These are phyloP conservation scores for Comarum palustre DNA, from an alignment of 306 rosid genomes.

Conservation along the genomic window DNA sequence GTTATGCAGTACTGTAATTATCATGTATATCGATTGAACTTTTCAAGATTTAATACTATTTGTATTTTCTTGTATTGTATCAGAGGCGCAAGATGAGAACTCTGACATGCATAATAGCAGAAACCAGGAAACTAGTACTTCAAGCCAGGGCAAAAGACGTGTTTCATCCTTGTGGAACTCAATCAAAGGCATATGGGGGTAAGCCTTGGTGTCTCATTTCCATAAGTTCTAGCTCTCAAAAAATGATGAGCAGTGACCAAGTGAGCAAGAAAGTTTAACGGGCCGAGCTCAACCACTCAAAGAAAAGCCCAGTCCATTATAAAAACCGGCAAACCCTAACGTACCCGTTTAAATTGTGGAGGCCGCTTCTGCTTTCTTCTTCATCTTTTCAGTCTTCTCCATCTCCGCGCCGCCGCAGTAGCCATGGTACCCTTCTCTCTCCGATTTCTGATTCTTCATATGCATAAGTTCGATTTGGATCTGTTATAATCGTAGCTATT, in stretches of 20 bases:
- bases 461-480: neutral
- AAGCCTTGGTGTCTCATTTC: conserved; percentile 24
- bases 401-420: conserved; percentile 1
- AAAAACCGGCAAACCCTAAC: neutral
- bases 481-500: neutral
- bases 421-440: conserved; percentile 21
- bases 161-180: conserved; percentile 53
- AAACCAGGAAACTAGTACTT: conserved; percentile 23
- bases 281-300: neutral
- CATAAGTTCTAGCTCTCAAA: neutral
- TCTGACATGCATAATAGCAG: conserved; percentile 28
- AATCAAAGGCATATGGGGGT: conserved; percentile 64
- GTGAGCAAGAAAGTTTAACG: neutral
- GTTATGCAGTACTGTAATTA: neutral
- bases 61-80: conserved; percentile 15
- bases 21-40: neutral
- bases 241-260: too few relatives aligned
- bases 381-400: conserved; percentile 1
- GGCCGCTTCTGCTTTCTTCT: neutral
- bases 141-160: conserved; percentile 34
- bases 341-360: neutral
- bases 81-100: conserved; percentile 43
- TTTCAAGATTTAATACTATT: neutral
- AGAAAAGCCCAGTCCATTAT: neutral
- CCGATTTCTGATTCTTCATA: neutral